Evolutionary conservation across 148 eudicot genomes (phyloP), one percentile per base, ranked within the genome.

Genomic region (Rhododendron mucronatum): DNA sequence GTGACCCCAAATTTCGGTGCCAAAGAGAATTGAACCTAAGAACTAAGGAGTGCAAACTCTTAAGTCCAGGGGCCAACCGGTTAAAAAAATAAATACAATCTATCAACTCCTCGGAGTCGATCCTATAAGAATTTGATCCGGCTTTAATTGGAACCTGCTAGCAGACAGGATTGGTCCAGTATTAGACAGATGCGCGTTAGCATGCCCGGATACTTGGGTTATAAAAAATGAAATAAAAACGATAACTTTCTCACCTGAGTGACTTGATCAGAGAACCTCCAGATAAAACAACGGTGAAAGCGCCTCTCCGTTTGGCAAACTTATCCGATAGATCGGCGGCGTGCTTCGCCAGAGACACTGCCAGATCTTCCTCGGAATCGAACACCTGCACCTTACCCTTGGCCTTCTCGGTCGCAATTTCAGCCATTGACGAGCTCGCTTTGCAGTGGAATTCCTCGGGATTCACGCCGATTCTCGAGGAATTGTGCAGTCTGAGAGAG

Each of bases 191-290:
- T 55, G 7, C 21, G 61, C 4, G 21, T 55, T 18, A 48, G 15
- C 57, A 14, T 1, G 57, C 57, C 57, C 20, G 18, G 57, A 53
- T 14, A 18, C 61, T 15, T 4, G 61, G 4, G 61, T 55, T 55
- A 18, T 3, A 55, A 14, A 55, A 7, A 26, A 44, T 33, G 73
- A 85, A 83, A 77, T 28, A 12, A 79, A 4, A n/a, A 84, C 1
- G 8, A 33, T 7, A 76, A 33, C 6, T 30, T 39, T 7, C 1
- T 50, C 55, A 93, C 99, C 97, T 92, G 63, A 96, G 90, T 23
- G 94, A 91, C 50, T 96, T 88, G 82, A 95, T 92, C 30, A 96
- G 87, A 47, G 97, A 89, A 57, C 96, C 98, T n/a, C 99, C 99
- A 37, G 99, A 95, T n/a, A 96, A 82, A 76, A 91, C 97, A 48